Conservation (phyloP, 176 grass and related monocot genomes). For the Panicum miliaceum region DNA sequence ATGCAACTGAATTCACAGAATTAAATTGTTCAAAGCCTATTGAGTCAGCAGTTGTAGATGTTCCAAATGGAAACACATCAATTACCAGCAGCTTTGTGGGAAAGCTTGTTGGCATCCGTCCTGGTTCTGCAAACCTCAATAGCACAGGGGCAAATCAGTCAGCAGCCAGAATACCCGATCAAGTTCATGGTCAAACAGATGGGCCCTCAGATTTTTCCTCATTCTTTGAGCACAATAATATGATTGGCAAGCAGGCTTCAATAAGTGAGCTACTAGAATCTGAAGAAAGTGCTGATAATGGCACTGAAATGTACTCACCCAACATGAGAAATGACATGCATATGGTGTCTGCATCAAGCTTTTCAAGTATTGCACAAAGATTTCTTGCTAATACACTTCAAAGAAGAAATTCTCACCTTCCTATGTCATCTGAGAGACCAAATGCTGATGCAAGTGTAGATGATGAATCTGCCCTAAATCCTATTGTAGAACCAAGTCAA, state of each 20-base stretch:
- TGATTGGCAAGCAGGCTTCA: slow-evolving; percentile 57
- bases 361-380: slow-evolving; percentile 90
- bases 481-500: slow-evolving; percentile 29
- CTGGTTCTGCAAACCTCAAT: slow-evolving; percentile 45
- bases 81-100: slow-evolving; percentile 47
- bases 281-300: slow-evolving; percentile 45
- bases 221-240: slow-evolving; percentile 42
- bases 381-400: slow-evolving; percentile 91
- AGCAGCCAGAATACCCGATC: slow-evolving; percentile 34
- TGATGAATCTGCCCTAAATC: slow-evolving; percentile 46
- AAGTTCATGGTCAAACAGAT: slow-evolving; percentile 44
- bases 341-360: slow-evolving; percentile 69
- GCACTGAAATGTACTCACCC: slow-evolving; percentile 29
- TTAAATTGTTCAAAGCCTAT: slow-evolving; percentile 31
- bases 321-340: slow-evolving; percentile 47
- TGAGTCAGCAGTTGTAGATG: slow-evolving; percentile 35
- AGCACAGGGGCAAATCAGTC: slow-evolving; percentile 44
- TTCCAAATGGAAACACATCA: slow-evolving; percentile 40
- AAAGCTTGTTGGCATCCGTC: slow-evolving; percentile 45
- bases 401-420: slow-evolving; percentile 67
- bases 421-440: slow-evolving; percentile 43
- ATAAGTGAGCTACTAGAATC: slow-evolving; percentile 58
- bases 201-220: slow-evolving; percentile 42
- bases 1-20: slow-evolving; percentile 39
- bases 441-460: slow-evolving; percentile 51